A percentile compares a stretch with the other conserved stretches of the same genome.
Evolutionary conservation across 1,284 basidiomycete genomes (phyloP).

Genomic region (Cutaneotrichosporon cyanovorans): DNA sequence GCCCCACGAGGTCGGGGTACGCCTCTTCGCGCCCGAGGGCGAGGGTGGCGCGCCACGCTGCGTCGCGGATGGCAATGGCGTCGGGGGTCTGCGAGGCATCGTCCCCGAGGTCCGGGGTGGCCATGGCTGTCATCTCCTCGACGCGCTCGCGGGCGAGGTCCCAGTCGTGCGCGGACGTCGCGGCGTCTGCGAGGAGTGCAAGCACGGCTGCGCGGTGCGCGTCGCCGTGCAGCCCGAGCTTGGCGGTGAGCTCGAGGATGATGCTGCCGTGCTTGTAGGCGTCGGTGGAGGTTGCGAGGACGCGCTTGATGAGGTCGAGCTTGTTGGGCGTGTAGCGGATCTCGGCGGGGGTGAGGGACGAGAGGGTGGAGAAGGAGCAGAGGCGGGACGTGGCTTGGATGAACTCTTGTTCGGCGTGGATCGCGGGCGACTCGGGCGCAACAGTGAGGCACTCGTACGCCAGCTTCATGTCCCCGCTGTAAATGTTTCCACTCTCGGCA

Average conservation of each 20-base stretch:
- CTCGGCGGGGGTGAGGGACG: constrained; percentile 70
- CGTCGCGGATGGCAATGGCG: constrained; percentile 45
- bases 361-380: constrained; percentile 67
- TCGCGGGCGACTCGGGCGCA: constrained; percentile 56
- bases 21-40: constrained; percentile 66
- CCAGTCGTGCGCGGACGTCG: constrained; percentile 71
- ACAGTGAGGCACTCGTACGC: constrained; percentile 85
- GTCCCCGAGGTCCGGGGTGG: constrained; percentile 30
- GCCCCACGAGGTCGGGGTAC: constrained; percentile 60
- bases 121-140: constrained; percentile 62
- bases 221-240: constrained; percentile 78
- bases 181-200: constrained; percentile 79
- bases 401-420: constrained; percentile 71
- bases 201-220: constrained; percentile 46
- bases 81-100: neutral
- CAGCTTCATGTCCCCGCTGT: constrained; percentile 85
- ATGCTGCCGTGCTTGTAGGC: constrained; percentile 84
- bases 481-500: constrained; percentile 79
- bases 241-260: constrained; percentile 75
- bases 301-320: constrained; percentile 64
- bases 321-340: constrained; percentile 80
- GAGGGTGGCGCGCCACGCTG: constrained; percentile 45
- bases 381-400: constrained; percentile 72
- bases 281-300: constrained; percentile 70
- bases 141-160: constrained; percentile 61